Evolutionary conservation across 2,329 filamentous ascomycete species (phyloP), one percentile per base, ranked within the genome.

Genomic region (Trichophyton schoenleinii): DNA sequence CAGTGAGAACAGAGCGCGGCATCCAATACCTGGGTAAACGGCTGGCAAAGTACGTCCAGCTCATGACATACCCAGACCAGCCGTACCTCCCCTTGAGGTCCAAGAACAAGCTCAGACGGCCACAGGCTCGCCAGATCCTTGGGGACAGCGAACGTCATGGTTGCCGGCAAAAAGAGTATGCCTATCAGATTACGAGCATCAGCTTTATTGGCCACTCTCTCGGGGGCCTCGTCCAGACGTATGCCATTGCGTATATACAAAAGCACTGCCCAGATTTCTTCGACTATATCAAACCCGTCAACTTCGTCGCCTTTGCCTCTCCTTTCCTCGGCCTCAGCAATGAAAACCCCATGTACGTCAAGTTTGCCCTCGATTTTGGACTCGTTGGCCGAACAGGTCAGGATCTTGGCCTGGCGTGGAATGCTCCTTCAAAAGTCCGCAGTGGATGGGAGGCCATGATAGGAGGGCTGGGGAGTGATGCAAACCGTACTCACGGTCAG

Each of bases 1-100:
- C 89, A 6, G 90, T 89, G 38, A 87, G 88, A 62, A 99, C 94
- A 1, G 94, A 99, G 75, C 86, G 87, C 65, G 94, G 94, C 15
- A 97, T 99, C 69, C 96, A 97, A 72, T 99, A 96, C 73, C 82
- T 99, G 3, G 94, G 94, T 20, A 97, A 97, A 73, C 84, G 94
- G 58, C 82, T 99, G 28, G 94, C 94, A 20, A 91, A 91, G 77
- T 95, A 92, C 71, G 84, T 97, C 34, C 79, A 99, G 49, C 83
- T 87, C 59, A 86, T 96, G 77, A 96, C 92, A 34, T 96, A 95
- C 70, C 94, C 94, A 0, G 91, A 96, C 69, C 91, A 97, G 68
- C 91, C 92, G 3, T 95, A 87, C 68, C 78, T 91, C 1, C 91
- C 92, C 0, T 71, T 80, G 49, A 81, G 77, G 64, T 75, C 79